These are phyloP conservation scores for Phytopythium cucurbitacearum DNA, from an alignment of 352 stramenopile genomes.

Conservation along the genomic window DNA sequence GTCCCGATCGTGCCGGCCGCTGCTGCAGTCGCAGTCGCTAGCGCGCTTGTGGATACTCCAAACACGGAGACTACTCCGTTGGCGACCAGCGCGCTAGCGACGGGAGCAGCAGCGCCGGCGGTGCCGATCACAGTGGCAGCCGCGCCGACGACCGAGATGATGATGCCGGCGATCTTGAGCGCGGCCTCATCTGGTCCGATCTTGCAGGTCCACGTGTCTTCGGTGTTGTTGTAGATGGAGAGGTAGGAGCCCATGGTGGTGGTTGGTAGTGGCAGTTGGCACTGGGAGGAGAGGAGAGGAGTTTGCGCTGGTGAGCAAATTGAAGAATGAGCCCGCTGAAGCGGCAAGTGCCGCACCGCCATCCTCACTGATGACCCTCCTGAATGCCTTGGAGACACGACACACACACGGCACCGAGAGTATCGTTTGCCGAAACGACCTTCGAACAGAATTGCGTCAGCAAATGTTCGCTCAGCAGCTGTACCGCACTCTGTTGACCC, in stretches of 20 bases:
- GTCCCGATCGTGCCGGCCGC: constrained; percentile 11
- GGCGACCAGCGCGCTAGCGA: constrained; percentile 15
- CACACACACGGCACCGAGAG: too few species aligned
- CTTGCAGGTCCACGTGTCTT: constrained; percentile 31
- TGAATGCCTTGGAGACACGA: too few species aligned
- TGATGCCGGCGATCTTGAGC: constrained; percentile 28
- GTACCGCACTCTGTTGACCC: too few species aligned
- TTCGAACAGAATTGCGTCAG: too few species aligned
- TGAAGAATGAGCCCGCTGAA: too few species aligned
- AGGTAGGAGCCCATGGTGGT: constrained; percentile 34
- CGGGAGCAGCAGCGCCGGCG: constrained; percentile 19
- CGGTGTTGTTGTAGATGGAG: constrained; percentile 44
- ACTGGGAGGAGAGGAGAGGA: constrained; percentile 2
- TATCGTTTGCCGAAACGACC: too few species aligned
- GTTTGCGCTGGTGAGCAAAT: neutral
- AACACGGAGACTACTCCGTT: constrained; percentile 26
- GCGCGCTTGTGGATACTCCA: constrained; percentile 20
- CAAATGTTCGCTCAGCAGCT: too few species aligned
- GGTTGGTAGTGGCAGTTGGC: too few species aligned
- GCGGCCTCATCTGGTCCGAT: constrained; percentile 31
- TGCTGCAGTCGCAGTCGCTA: constrained; percentile 13
- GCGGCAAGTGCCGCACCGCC: too few species aligned
- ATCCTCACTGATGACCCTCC: too few species aligned
- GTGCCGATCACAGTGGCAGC: constrained; percentile 20
- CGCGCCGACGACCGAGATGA: constrained; percentile 21